These are phyloP conservation scores for Pleurotus pulmonarius DNA, from an alignment of 768 basidiomycete genomes.

Conservation along the genomic window DNA sequence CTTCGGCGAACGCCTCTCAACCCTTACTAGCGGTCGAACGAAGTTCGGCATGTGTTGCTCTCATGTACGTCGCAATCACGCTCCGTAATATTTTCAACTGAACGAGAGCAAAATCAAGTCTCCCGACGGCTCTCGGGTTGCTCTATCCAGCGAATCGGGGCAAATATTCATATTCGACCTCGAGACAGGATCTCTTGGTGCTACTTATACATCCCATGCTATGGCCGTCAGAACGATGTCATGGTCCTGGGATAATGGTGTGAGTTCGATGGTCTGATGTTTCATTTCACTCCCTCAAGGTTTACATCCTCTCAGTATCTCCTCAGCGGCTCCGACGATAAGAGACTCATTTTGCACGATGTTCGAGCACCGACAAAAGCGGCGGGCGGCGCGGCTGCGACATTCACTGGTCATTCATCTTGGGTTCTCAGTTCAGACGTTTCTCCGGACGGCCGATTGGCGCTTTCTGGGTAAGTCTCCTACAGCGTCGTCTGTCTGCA, in stretches of 20 bases:
- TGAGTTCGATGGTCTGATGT: constrained; percentile 29
- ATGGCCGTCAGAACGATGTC: constrained; percentile 84
- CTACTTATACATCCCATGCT: constrained; percentile 83
- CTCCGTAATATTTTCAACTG: not conserved
- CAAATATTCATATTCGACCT: constrained; percentile 85
- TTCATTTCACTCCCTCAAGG: not conserved
- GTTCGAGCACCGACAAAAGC: constrained; percentile 56
- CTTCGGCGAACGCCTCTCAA: constrained; percentile 61
- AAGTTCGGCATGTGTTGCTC: constrained; percentile 78
- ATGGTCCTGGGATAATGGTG: constrained; percentile 89
- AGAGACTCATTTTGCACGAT: constrained; percentile 86
- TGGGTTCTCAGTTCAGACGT: constrained; percentile 87
- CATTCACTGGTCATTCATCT: constrained; percentile 83
- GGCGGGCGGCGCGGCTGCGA: constrained; percentile 77
- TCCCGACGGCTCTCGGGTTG: constrained; percentile 81
- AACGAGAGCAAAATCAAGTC: constrained; percentile 46
- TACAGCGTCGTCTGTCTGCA: not conserved
- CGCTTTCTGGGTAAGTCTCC: constrained; percentile 68
- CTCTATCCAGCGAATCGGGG: constrained; percentile 82
- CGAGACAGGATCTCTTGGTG: constrained; percentile 57
- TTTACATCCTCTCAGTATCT: constrained; percentile 53
- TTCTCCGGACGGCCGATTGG: constrained; percentile 76
- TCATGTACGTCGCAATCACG: constrained; percentile 45
- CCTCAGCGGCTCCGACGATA: constrained; percentile 90
- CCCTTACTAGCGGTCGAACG: constrained; percentile 60